phyloP scores from a whole-genome alignment of 83 land plant genomes.

The Picea mariana region DNA sequence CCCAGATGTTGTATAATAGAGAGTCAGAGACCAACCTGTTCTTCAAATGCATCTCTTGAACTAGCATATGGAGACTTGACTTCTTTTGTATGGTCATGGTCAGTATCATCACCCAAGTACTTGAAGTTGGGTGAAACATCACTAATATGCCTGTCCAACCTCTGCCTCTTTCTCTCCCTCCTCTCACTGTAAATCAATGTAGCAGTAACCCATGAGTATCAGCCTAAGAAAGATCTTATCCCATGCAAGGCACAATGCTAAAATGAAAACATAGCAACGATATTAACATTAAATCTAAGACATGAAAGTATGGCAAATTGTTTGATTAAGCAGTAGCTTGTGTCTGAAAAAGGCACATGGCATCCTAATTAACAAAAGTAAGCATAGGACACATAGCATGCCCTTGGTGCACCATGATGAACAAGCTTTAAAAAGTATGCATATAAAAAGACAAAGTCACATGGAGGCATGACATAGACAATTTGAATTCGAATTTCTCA shows the following conservation, averaged over 20 bases:
- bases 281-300: neutral
- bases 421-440: neutral
- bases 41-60: slow-evolving; percentile 13
- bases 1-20: neutral
- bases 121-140: slow-evolving; percentile 8
- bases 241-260: neutral
- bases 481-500: too few relatives aligned
- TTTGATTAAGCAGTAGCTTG: neutral
- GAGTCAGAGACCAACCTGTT: slow-evolving; percentile 1
- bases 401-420: neutral
- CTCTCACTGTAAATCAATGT: slow-evolving; percentile 4
- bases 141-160: neutral
- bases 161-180: slow-evolving; percentile 7
- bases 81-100: neutral
- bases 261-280: neutral
- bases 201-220: neutral
- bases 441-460: neutral
- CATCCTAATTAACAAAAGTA: neutral
- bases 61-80: neutral
- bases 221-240: neutral
- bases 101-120: neutral
- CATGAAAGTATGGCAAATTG: neutral
- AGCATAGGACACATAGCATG: neutral
- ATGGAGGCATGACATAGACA: too few relatives aligned
- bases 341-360: neutral